Base-by-base conservation (phyloP, 163 green algal species). In the Chlamydomonas reinhardtii region DNA sequence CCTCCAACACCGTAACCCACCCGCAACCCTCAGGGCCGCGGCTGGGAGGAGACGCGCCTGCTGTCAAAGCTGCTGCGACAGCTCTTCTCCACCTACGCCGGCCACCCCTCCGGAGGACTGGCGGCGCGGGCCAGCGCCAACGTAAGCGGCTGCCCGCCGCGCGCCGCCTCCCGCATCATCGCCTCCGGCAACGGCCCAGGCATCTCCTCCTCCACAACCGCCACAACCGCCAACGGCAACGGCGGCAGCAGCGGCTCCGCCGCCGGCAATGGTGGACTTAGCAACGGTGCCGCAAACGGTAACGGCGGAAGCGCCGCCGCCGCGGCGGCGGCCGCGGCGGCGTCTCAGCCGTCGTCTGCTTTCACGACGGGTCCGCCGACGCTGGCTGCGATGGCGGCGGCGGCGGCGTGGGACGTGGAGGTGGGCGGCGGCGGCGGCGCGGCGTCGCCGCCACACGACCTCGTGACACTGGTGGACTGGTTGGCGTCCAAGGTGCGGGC, bases 101-200 rank as follows among this genome's bases (percentile, higher is more conserved):
- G 17, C 8, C 78, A 85, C 78, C 78, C 78, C 78, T 39, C 78
- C 48, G 20, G 68, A 24, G 11, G 48, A 1, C 32, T 73, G 9
- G 48, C 12, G 11, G 1, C 29, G 27, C 69, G 78, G 12, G 68
- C 29, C 66, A 61, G 24, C 68, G 62, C 32, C 78, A 85, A 85
- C 68, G 78, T 43, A 52, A 39, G 16, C 48, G 78, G 78, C 78
- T 72, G 68, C 32, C 78, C 78, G 20, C 78, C 78, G 1, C 68
- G 78, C 35, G n/a, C 68, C 68, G 68, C 77, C 77, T 85, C 78
- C 8, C 78, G 78, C 68, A 85, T 85, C 78, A 78, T 85, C 78
- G 31, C 78, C 25, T 24, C 71, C 22, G 37, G 16, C 35, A 48
- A 31, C 31, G 66, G 17, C 2, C 15, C 43, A 29, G 15, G 15